A percentile compares a stretch with the other conserved stretches of the same genome.
These are phyloP conservation scores for Durotheca rogersii DNA, from an alignment of 495 filamentous ascomycete genomes.

Conservation along the genomic window DNA sequence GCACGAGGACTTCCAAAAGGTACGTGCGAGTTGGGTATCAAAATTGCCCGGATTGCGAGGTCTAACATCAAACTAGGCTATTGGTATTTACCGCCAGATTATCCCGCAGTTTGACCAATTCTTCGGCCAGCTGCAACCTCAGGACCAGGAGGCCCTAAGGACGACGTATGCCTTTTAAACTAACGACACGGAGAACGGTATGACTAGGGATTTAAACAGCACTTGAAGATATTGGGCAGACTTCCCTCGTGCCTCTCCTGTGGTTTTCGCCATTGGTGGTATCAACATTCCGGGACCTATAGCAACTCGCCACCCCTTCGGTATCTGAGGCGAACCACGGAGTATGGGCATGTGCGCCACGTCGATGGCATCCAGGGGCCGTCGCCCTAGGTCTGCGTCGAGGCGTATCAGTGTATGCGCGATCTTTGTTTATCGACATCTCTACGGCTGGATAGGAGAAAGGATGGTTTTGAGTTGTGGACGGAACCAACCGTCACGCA, in stretches of 20 bases:
- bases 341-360: slow-evolving; percentile 4
- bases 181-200: neutral
- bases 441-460: slow-evolving; percentile 8
- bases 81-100: slow-evolving; percentile 78
- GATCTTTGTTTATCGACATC: slow-evolving; percentile 3
- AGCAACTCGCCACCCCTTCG: slow-evolving; percentile 5
- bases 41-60: slow-evolving; percentile 9
- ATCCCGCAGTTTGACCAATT: slow-evolving; percentile 85
- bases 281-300: slow-evolving; percentile 1
- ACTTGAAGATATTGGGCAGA: slow-evolving; percentile 1
- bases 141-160: slow-evolving; percentile 58
- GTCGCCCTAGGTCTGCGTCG: slow-evolving; percentile 9
- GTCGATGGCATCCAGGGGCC: slow-evolving; percentile 1
- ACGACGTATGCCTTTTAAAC: slow-evolving; percentile 29
- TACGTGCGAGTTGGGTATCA: too few species aligned
- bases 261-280: neutral
- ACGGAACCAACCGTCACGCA: neutral
- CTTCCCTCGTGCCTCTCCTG: neutral
- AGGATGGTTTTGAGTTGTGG: neutral
- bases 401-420: slow-evolving; percentile 13
- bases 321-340: slow-evolving; percentile 8
- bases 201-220: neutral
- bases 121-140: slow-evolving; percentile 63
- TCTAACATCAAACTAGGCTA: slow-evolving; percentile 54
- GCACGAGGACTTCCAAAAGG: slow-evolving; percentile 50